Base-by-base conservation (phyloP, 805 yeast species). In the Saccharomyces mikatae region DNA sequence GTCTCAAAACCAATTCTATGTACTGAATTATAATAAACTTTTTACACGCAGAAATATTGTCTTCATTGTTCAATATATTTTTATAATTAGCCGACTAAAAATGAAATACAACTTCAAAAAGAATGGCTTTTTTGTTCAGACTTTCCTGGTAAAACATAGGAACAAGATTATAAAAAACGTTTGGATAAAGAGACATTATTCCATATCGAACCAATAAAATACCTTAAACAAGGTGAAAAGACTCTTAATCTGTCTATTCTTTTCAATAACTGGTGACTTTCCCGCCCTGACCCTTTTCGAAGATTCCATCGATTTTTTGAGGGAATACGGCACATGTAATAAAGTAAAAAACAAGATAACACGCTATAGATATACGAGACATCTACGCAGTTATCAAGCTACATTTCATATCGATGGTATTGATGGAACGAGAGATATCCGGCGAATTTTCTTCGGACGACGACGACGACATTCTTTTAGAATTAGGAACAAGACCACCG, bases 381-480 rank as follows among this genome's bases (percentile, higher is more conserved):
- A 6, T 21, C 24, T 2, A 17, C 44, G 11, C 22, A 6, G 9
- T 36, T 22, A 17, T 17, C 44, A 17, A 36, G 6, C 24, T 9
- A 17, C 17, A 10, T 6, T 36, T 24, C 41, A 36, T 13, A 36
- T n/a, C 22, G 2, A n/a, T n/a, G 10, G 22, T 21, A 17, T 31
- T 10, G 36, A 36, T 36, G 44, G 17, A 11, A n/a, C 24, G 8
- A 17, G 44, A 21, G 17, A 10, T 11, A 6, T 17, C 24, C 10
- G 22, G 13, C 17, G 44, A 36, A 36, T 36, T 36, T 44, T 41
- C 44, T 10, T 58, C 57, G 22, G 60, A 58, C 48, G 62, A 57
- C 21, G 74, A 70, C 28, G 82, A 77, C 48, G 77, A 71, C 59
- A 68, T 74, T 44, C 64, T 83, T 29, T 65, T 80, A 47, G 80